Percentiles rank a stretch among this genome's conserved stretches.
phyloP scores from a whole-genome alignment of 139 green algal genomes.

The Coelastrella sp. region DNA sequence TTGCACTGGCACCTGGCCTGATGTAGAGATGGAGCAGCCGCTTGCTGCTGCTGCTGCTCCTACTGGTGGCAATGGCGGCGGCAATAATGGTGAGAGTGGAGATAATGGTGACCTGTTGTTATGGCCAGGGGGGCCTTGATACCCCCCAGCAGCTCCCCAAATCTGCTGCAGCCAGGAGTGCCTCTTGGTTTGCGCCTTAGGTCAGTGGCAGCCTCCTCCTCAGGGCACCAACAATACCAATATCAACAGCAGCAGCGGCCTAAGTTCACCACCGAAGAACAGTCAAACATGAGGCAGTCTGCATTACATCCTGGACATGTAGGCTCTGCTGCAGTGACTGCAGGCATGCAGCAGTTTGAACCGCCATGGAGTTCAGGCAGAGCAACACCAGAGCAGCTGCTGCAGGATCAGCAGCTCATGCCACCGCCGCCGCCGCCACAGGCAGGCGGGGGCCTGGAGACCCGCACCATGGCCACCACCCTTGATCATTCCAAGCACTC shows the following conservation, averaged over 20 bases:
- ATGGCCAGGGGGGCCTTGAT: not conserved
- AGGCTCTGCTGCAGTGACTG: not conserved
- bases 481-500: not conserved
- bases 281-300: too few species aligned
- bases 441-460: not conserved
- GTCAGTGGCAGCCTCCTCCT: not conserved
- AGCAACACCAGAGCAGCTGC: conserved; percentile 29
- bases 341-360: not conserved
- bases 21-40: conserved; percentile 19
- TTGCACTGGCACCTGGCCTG: conserved; percentile 24
- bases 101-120: not conserved
- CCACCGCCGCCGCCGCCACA: conserved; percentile 4
- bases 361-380: not conserved
- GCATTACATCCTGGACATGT: too few species aligned
- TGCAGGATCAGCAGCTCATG: conserved; percentile 28
- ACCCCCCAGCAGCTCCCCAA: not conserved
- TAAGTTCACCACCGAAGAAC: not conserved
- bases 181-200: conserved; percentile 17
- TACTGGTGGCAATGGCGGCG: not conserved
- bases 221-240: not conserved
- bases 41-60: not conserved
- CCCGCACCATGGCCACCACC: conserved; percentile 2
- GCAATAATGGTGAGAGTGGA: not conserved
- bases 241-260: conserved; percentile 7
- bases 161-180: conserved; percentile 2